Percentiles rank a stretch among this genome's conserved stretches.
Evolutionary conservation across 2,329 filamentous ascomycete species (phyloP).

Genomic region (Phaeosphaeriaceae sp.): DNA sequence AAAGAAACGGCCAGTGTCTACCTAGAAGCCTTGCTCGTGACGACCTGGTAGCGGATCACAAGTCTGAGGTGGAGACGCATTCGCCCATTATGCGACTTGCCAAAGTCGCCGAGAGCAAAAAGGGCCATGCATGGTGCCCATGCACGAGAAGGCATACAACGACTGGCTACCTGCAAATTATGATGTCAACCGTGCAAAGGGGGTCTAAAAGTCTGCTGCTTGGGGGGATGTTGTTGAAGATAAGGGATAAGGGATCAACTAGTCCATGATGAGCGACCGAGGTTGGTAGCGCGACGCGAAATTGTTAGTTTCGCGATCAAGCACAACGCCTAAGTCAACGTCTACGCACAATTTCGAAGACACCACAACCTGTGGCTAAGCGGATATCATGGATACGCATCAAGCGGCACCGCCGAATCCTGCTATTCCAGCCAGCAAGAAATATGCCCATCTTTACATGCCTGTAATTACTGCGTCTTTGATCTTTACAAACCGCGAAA

Average conservation of each 20-base stretch:
- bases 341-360: no score
- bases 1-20: not conserved
- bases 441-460: conserved; percentile 24
- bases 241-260: not conserved
- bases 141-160: no score
- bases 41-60: no score
- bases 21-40: no score
- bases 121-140: no score
- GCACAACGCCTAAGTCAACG: not conserved
- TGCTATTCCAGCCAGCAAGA: not conserved
- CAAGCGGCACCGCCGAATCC: not conserved
- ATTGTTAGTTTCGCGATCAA: not conserved
- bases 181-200: not conserved
- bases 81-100: no score
- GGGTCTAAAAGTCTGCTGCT: no score
- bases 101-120: no score
- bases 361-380: not conserved
- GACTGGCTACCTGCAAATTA: not conserved
- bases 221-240: not conserved
- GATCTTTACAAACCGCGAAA: conserved; percentile 6
- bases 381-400: not conserved
- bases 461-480: conserved; percentile 18
- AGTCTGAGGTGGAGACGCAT: no score
- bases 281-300: not conserved
- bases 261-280: not conserved